Conservation (phyloP, 371 early-diverging fungal genomes). For the Thermomucor indicae-seudaticae region DNA sequence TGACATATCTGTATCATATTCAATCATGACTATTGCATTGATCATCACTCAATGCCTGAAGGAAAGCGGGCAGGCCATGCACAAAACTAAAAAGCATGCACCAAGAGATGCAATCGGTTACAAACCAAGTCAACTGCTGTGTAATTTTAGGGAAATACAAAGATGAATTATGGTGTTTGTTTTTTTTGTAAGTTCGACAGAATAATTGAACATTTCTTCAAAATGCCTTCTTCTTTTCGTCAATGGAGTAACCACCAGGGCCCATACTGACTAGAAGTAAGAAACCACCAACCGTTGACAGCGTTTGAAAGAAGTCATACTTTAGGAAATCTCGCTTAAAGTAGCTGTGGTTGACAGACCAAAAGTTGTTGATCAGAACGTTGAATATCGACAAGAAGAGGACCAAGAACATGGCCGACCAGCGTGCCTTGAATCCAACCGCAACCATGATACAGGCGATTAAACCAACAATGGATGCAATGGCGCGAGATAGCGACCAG, state of each 20-base stretch:
- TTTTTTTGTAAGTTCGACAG: too few species aligned
- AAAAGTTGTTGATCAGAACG: conserved; percentile 94
- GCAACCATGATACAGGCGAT: conserved; percentile 91
- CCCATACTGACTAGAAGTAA: conserved; percentile 88
- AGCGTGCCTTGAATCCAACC: conserved; percentile 96
- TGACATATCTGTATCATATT: too few species aligned
- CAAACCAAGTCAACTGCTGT: too few species aligned
- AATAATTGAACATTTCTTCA: conserved; percentile 39
- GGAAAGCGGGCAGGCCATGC: too few species aligned
- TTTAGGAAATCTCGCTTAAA: conserved; percentile 89
- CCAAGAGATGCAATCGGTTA: too few species aligned
- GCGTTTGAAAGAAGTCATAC: conserved; percentile 97
- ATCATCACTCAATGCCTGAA: too few species aligned
- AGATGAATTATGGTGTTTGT: too few species aligned
- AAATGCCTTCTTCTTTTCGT: conserved; percentile 95
- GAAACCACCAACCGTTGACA: conserved; percentile 95
- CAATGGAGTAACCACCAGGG: conserved; percentile 89
- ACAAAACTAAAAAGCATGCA: too few species aligned
- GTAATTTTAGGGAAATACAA: too few species aligned
- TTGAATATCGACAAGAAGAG: conserved; percentile 85
- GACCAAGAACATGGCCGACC: conserved; percentile 90
- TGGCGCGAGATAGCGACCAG: conserved; percentile 64
- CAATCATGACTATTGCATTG: too few species aligned
- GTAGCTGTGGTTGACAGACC: conserved; percentile 81
- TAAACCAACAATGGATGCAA: conserved; percentile 74